Base-by-base conservation (phyloP, 1,139 yeast genomes). In the Candida glucosophila region DNA sequence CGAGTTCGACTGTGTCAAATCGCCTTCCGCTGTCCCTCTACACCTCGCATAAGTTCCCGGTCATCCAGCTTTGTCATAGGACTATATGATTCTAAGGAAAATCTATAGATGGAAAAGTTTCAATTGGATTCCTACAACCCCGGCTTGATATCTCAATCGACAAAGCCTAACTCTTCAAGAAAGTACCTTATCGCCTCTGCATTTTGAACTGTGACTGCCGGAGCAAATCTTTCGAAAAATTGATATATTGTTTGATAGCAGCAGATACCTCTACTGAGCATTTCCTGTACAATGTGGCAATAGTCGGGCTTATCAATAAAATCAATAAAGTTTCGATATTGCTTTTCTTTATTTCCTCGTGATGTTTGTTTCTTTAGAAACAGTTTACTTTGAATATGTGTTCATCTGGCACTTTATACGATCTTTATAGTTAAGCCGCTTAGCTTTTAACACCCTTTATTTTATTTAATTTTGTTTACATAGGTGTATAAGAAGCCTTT, bases 41-140 rank as follows among this genome's bases (percentile, higher is more conserved):
- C 41, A 12, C 65, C 64, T 1, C 57, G 58, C 10, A 45, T 38
- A 34, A 69, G 70, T 23, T 55, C 62, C 23, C 77, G 76, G 42
- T 70, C 77, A 40, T 70, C 77, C 17, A 53, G 43, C 41, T 70
- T 70, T 16, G 64, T 34, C 30, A 47, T 55, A 13, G 70, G 68
- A 37, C 62, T 68, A 39, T 70, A 71, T 7, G 67, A 57, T 33
- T 50, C 55, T 29, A 29, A 17, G 44, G 30, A 6, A 67, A 69
- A 32, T 62, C 51, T 15, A 39, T 33, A 21, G 62, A 55, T 2
- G 68, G 67, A 10, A 37, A 39, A 33, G 64, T 63, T 3, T 74
- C 78, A 26, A 79, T 73, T 1, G 95, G 95, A n/a, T 34, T 75
- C 51, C 35, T 50, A 70, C 25, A 70, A 49, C 34, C 69, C 77